Percentiles rank a stretch among this genome's conserved stretches.
Evolutionary conservation across 345 rosid species (phyloP).

Genomic region (Pistacia vera): DNA sequence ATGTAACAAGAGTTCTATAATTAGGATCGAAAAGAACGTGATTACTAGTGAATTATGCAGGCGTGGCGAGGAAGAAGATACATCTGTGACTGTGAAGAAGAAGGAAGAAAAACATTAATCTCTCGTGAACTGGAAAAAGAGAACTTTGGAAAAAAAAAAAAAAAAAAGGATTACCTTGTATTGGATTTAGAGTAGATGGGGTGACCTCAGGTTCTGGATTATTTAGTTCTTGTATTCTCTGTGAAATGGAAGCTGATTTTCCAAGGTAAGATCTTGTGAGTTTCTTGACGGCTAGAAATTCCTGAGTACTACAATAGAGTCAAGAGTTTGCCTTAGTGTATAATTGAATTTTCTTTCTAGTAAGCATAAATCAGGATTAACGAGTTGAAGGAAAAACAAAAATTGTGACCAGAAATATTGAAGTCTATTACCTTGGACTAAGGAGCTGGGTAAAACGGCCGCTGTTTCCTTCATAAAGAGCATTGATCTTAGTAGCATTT

Average conservation of each 20-base stretch:
- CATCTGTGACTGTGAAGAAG: neutral
- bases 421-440: conserved; percentile 34
- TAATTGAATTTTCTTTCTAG: neutral
- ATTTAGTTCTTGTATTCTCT: conserved; percentile 21
- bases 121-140: no score
- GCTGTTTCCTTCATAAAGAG: conserved; percentile 14
- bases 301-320: conserved; percentile 27
- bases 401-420: neutral
- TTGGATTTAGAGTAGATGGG: conserved; percentile 11
- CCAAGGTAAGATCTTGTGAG: conserved; percentile 43
- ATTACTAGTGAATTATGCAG: conserved; percentile 5
- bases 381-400: neutral
- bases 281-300: conserved; percentile 22
- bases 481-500: conserved; percentile 25
- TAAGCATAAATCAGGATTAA: neutral
- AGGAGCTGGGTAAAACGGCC: conserved; percentile 19
- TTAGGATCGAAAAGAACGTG: neutral
- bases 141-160: neutral
- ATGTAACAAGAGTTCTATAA: neutral
- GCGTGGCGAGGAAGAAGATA: conserved; percentile 7
- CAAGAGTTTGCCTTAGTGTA: neutral
- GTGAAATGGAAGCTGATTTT: conserved; percentile 33
- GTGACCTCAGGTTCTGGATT: neutral
- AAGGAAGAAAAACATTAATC: neutral
- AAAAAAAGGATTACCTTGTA: conserved; percentile 19